Conservation (phyloP, 768 basidiomycete species). For the Artomyces pyxidatus region DNA sequence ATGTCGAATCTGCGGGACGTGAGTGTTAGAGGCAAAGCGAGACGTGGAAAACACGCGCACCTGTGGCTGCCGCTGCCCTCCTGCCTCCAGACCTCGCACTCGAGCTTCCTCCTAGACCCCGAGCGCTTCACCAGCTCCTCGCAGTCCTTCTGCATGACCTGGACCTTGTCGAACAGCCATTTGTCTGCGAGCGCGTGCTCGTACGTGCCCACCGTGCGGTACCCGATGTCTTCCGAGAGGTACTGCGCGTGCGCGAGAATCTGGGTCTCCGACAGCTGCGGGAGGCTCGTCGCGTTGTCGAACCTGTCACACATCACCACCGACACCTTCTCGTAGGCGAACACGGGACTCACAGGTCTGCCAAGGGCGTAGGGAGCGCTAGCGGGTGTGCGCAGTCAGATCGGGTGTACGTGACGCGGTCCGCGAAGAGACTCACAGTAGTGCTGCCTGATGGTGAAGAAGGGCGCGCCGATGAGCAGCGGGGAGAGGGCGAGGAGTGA, state of each 20-base stretch:
- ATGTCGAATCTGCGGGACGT: constrained; percentile 70
- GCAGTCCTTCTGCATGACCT: constrained; percentile 54
- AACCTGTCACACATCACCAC: constrained; percentile 12
- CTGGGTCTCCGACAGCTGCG: constrained; percentile 64
- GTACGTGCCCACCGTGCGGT: constrained; percentile 81
- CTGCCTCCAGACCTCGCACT: constrained; percentile 91
- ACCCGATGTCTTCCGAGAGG: constrained; percentile 84
- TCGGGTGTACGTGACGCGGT: too few species aligned
- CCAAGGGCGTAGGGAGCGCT: constrained; percentile 15
- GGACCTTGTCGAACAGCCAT: constrained; percentile 70
- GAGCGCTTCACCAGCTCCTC: constrained; percentile 37
- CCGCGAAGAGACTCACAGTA: constrained; percentile 5
- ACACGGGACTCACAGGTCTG: constrained; percentile 9
- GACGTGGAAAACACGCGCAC: constrained; percentile 35
- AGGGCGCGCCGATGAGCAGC: constrained; percentile 40
- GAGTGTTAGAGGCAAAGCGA: too few species aligned
- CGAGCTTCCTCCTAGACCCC: constrained; percentile 42
- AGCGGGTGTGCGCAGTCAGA: background rate
- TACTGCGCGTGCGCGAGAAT: constrained; percentile 57
- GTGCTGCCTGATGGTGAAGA: constrained; percentile 33
- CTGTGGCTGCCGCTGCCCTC: constrained; percentile 82
- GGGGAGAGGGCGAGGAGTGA: constrained; percentile 49
- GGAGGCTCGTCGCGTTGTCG: constrained; percentile 46
- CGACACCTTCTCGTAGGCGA: background rate
- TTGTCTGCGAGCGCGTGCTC: constrained; percentile 82